Base-by-base conservation (phyloP, 176 grass and related monocot genomes). In the Zoysia pacifica region DNA sequence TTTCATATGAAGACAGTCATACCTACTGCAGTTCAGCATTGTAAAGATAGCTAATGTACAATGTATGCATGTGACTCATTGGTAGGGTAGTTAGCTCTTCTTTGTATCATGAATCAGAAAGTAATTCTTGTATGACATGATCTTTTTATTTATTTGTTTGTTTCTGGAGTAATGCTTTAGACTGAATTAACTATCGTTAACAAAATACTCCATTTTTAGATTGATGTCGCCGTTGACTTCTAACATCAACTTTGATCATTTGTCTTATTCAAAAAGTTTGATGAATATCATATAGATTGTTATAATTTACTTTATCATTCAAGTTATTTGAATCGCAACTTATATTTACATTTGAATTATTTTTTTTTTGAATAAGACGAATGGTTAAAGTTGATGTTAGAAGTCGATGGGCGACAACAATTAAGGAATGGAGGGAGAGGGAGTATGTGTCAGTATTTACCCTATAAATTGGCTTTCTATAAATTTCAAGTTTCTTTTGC, bases 1-100 rank as follows among this genome's bases (percentile, higher is more conserved):
- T 78, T 96, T 91, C 88, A 91, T 96, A 78, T 93, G 90, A 99
- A 70, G 75, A 71, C 82, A 72, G 67, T 62, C 78, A 78, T 66
- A 64, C 73, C 83, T 82, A 82, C 78, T 73, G 83, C 83, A 63
- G 73, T 60, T 79, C 74, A 63, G 74, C 87, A 74, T 63, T 82
- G 87, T 90, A 86, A 82, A 90, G 83, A 90, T 90, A 82, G 79
- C 68, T 82, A 74, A 86, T 90, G 79, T 90, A 86, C 67, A 82
- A 73, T 85, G 20, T 86, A 86, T 90, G 83, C 74, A 82, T 68
- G 77, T 79, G 69, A 64, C 76, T 82, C 67, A 69, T 85, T 69
- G 68, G n/a, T 85, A 85, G 81, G 61, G 61, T 85, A 87, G 85
- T 70, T 85, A 84, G 77, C 44, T 59, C 67, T 68, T 91, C 52